Percentiles rank a stretch among this genome's conserved stretches.
Evolutionary conservation across 352 stramenopile species (phyloP).

Genomic region (Globisporangium heterothallicum): DNA sequence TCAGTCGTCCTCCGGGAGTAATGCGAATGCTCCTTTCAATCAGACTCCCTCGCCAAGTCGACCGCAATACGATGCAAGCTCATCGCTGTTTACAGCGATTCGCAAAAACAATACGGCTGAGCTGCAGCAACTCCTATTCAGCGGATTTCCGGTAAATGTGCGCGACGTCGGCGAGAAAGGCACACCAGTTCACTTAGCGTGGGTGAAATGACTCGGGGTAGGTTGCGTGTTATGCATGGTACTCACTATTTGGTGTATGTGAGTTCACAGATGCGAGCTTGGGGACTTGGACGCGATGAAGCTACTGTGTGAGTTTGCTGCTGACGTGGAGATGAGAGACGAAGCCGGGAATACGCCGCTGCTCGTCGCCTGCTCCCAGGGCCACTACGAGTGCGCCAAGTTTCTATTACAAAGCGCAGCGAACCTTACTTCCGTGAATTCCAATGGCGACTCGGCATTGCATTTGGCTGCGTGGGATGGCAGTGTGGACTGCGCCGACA

Average conservation of each 20-base stretch:
- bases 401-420: constrained; percentile 72
- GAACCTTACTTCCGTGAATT: constrained; percentile 39
- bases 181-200: constrained; percentile 68
- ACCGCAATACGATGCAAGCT: too few species aligned
- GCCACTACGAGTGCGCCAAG: constrained; percentile 61
- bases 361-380: constrained; percentile 54
- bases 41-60: too few species aligned
- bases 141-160: constrained; percentile 46
- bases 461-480: constrained; percentile 66
- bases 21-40: too few species aligned
- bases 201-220: too few species aligned
- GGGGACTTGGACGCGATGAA: constrained; percentile 60
- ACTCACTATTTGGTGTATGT: constrained; percentile 9
- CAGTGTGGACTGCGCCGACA: constrained; percentile 50
- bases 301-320: constrained; percentile 60
- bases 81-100: constrained; percentile 44
- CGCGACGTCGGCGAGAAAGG: constrained; percentile 56
- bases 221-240: too few species aligned
- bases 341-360: constrained; percentile 62
- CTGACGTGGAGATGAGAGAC: constrained; percentile 62
- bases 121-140: constrained; percentile 44
- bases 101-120: constrained; percentile 35
- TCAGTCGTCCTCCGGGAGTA: too few species aligned
- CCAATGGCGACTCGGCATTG: constrained; percentile 44
- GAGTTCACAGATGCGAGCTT: constrained; percentile 41